phyloP scores from a whole-genome alignment of 1,284 basidiomycete genomes.

The Singerocomus inundabilis region DNA sequence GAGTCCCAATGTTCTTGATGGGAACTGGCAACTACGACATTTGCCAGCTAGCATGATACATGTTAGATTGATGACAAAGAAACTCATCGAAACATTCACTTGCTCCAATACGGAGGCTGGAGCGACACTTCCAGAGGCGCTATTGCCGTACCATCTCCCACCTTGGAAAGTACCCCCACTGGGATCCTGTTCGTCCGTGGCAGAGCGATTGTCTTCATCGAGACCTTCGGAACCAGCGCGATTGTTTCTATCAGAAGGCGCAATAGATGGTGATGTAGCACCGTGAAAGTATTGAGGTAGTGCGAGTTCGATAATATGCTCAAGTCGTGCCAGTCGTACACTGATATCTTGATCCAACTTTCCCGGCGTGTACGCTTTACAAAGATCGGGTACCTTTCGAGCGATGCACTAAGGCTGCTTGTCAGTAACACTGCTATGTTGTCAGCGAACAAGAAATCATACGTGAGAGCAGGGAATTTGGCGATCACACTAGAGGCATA shows the following conservation, averaged over 20 bases:
- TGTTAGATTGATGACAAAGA: slow-evolving; percentile 16
- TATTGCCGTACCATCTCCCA: slow-evolving; percentile 82
- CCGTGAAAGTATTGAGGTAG: slow-evolving; percentile 65
- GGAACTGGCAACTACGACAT: slow-evolving; percentile 48
- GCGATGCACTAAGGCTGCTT: slow-evolving; percentile 58
- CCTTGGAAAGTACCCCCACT: slow-evolving; percentile 75
- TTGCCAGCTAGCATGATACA: slow-evolving; percentile 48
- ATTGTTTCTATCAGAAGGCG: slow-evolving; percentile 36
- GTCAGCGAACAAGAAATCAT: slow-evolving; percentile 9
- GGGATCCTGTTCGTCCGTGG: slow-evolving; percentile 70
- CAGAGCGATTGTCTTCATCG: slow-evolving; percentile 64
- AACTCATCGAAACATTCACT: slow-evolving; percentile 40
- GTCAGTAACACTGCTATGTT: slow-evolving; percentile 13
- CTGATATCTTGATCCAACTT: slow-evolving; percentile 79
- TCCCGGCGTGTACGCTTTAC: slow-evolving; percentile 82
- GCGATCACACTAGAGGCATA: slow-evolving; percentile 62
- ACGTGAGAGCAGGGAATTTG: slow-evolving; percentile 82
- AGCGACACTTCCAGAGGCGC: slow-evolving; percentile 74
- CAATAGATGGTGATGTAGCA: slow-evolving; percentile 36
- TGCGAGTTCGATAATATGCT: slow-evolving; percentile 75
- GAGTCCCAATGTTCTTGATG: slow-evolving; percentile 33
- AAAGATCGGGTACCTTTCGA: slow-evolving; percentile 79
- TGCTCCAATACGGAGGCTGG: slow-evolving; percentile 76
- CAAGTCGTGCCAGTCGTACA: slow-evolving; percentile 66
- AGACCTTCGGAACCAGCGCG: slow-evolving; percentile 46